These are phyloP conservation scores for Metarhizium humberi DNA, from an alignment of 2,329 filamentous ascomycete species.

Conservation along the genomic window DNA sequence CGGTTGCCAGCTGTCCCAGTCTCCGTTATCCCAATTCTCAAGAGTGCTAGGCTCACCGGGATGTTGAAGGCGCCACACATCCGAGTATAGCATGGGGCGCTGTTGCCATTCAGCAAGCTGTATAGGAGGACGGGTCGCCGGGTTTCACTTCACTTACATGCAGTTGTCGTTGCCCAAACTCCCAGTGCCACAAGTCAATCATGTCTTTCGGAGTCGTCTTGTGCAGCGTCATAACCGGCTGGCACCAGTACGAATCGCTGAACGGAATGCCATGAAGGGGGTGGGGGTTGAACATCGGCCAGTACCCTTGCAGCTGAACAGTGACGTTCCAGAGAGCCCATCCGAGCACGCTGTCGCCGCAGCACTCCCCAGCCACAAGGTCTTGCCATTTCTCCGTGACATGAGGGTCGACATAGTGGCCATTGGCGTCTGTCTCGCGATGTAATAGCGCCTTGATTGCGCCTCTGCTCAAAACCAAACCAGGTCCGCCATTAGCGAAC, in stretches of 20 bases:
- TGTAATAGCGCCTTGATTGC: conserved; percentile 33
- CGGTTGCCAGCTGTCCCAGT: conserved; percentile 20
- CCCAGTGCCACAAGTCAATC: conserved; percentile 40
- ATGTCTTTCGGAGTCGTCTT: conserved; percentile 45
- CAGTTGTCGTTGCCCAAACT: conserved; percentile 38
- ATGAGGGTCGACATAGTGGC: conserved; percentile 30
- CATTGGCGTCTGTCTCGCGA: conserved; percentile 21
- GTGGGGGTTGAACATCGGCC: conserved; percentile 49
- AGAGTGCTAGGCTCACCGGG: conserved; percentile 14
- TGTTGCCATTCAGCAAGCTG: conserved; percentile 12
- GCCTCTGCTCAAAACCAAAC: conserved; percentile 46
- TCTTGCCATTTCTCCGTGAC: conserved; percentile 38
- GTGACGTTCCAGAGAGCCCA: conserved; percentile 35
- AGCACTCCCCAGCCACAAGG: conserved; percentile 35
- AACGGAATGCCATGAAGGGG: conserved; percentile 42
- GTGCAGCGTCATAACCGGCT: conserved; percentile 47
- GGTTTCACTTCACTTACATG: conserved; percentile 16
- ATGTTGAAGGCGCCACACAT: conserved; percentile 28
- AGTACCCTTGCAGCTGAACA: conserved; percentile 31
- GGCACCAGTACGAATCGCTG: conserved; percentile 42
- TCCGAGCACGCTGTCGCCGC: conserved; percentile 42
- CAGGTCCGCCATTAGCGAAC: conserved; percentile 50
- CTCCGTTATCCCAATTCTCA: conserved; percentile 22
- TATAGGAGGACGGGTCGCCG: neutral
- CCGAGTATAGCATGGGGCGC: conserved; percentile 27